Base-by-base conservation (phyloP, 352 stramenopile species). In the Aphanomyces invadans region DNA sequence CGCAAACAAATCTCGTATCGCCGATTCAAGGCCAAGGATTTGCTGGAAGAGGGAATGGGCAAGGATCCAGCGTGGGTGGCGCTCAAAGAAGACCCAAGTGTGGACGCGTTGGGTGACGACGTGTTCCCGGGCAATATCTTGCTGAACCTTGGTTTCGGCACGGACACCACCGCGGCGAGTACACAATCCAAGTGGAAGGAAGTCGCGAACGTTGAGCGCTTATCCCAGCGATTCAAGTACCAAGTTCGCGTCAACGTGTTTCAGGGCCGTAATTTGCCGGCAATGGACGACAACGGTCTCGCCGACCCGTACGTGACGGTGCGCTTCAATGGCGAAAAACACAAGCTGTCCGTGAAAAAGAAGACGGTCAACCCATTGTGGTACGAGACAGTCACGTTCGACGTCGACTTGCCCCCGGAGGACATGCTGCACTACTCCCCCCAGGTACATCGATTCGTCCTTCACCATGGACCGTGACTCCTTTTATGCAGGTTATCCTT, bases 361-460 rank as follows among this genome's bases (percentile, higher is more conserved):
- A 88, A 87, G 68, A 96, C 86, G 2, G 67, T 79, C 57, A 83
- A 96, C 66, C 86, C 87, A 17, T 59, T 90, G 17, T 96, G 75
- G 70, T 96, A 96, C 73, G 79, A 95, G 70, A 96, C 86, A 9
- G 60, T 95, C 15, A 85, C 88, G 72, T 95, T 95, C 42, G 82
- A 95, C 48, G 83, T 93, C 25, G 90, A 91, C 52, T 63, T 96
- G 38, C 84, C 84, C 0, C 75, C 88, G 29, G 77, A 82, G 32
- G 68, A 76, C 1, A 78, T 86, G 15, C 71, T 90, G 1, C 79
- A 87, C 42, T 93, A 88, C 63, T 79, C 81, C 1, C 84, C 84
- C 21, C 82, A 91, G 56, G 81, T 66, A 29, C 21, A 38, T n/a
- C n/a, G n/a, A n/a, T n/a, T n/a, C n/a, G n/a, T n/a, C n/a, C n/a